Base-by-base conservation (phyloP, 257 asterid genomes). In the Echites panduratus region DNA sequence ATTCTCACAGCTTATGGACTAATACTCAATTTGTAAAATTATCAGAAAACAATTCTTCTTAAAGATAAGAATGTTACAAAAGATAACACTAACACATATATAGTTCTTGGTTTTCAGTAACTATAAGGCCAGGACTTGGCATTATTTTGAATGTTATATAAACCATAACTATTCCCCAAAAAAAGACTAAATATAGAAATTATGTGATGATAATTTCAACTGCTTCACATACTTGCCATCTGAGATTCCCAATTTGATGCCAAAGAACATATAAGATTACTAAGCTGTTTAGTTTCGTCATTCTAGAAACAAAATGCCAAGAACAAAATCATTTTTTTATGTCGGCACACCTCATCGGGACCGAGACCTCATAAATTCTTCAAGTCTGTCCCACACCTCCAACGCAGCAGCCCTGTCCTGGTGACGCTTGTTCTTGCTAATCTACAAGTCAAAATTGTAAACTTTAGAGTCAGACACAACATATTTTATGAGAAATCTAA, bases 391-490 rank as follows among this genome's bases (percentile, higher is more conserved):
- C 99, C 99, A 95, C 78, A 95, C 97, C 89, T 95, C 98, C 68
- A 95, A 95, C 7, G 99, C 99, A 32, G 99, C 99, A 80, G 98
- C 96, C 81, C 98, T 84, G 79, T 92, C 97, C 76, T 92, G 99
- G 79, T 95, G 99, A 1, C 99, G 80, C 83, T 95, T 90, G 77
- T 95, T 95, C 86, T 92, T 95, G 84, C 99, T 92, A 20, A 95
- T 87, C 98, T 95, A 94, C 70, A 80, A 74, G 84, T 32, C 50
- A 35, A 71, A 24, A 58, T 16, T 27, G 27, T 53, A 43, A 44
- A 43, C 9, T 43, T 68, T 16, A 48, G 56, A 56, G 26, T 19
- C 2, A 35, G 26, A 73, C n/a, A 22, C 29, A n/a, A 9, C 40
- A 43, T 58, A 57, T 19, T 12, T 72, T 9, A 16, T 29, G 20